These are phyloP conservation scores for Ogataea parapolymorpha DNA, from an alignment of 805 yeast genomes.

Conservation along the genomic window DNA sequence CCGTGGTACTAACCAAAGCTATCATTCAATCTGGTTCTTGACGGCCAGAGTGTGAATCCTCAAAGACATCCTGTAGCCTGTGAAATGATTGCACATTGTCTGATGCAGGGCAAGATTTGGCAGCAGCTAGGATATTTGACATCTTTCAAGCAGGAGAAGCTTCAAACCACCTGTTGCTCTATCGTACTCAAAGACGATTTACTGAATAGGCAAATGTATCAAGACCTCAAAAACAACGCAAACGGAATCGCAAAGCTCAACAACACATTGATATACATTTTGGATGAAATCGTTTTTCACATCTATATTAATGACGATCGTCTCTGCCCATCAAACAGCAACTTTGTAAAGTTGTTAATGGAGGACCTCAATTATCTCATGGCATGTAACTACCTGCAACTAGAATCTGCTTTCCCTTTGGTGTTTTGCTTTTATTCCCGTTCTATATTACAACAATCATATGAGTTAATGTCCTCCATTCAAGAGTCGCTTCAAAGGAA, in stretches of 20 bases:
- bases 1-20: conserved; percentile 5
- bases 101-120: conserved; percentile 18
- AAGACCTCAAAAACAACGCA: conserved; percentile 12
- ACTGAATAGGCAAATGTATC: conserved; percentile 15
- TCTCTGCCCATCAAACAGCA: conserved; percentile 1
- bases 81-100: conserved; percentile 20
- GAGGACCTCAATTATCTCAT: conserved; percentile 27
- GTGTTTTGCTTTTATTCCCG: conserved; percentile 29
- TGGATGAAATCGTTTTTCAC: conserved; percentile 9
- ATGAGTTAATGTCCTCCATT: conserved; percentile 12
- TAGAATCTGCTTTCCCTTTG: conserved; percentile 29
- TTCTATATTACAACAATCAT: conserved; percentile 16
- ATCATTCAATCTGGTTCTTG: conserved; percentile 7
- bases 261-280: conserved; percentile 6
- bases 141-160: neutral
- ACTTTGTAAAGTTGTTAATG: conserved; percentile 7
- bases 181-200: conserved; percentile 13
- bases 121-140: conserved; percentile 9
- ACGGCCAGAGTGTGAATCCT: conserved; percentile 8
- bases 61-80: conserved; percentile 14
- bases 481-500: conserved; percentile 20
- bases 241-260: conserved; percentile 10
- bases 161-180: conserved; percentile 5
- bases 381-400: conserved; percentile 21
- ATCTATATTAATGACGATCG: conserved; percentile 10